Evolutionary conservation across 2,329 filamentous ascomycete genomes (phyloP).

Genomic region (Colletotrichum cuscutae): DNA sequence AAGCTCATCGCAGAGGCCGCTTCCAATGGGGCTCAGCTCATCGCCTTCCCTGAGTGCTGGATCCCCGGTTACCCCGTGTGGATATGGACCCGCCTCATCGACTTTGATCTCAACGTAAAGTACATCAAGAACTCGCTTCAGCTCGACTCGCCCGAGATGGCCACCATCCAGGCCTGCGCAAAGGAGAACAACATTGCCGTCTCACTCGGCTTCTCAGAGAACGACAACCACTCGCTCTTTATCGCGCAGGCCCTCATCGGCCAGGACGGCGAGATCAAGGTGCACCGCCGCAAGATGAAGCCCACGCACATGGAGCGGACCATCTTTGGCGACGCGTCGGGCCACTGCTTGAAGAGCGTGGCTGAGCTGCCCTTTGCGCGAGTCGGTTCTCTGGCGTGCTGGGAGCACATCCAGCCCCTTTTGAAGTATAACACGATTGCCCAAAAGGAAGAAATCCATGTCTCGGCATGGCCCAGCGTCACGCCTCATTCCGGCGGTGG

Average conservation of each 20-base stretch:
- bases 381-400: slow-evolving; percentile 65
- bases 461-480: slow-evolving; percentile 42
- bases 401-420: slow-evolving; percentile 67
- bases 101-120: slow-evolving; percentile 39
- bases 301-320: slow-evolving; percentile 64
- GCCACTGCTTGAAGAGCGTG: slow-evolving; percentile 50
- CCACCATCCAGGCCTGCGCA: slow-evolving; percentile 51
- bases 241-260: slow-evolving; percentile 58
- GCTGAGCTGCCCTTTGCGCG: slow-evolving; percentile 60
- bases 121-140: slow-evolving; percentile 55
- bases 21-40: slow-evolving; percentile 60
- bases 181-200: slow-evolving; percentile 56
- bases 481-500: slow-evolving; percentile 21
- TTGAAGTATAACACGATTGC: slow-evolving; percentile 45
- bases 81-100: slow-evolving; percentile 47
- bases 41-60: slow-evolving; percentile 66
- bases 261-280: slow-evolving; percentile 49
- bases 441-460: slow-evolving; percentile 42
- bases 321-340: slow-evolving; percentile 43
- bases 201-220: slow-evolving; percentile 61
- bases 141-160: slow-evolving; percentile 55
- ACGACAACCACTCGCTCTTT: slow-evolving; percentile 56
- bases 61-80: slow-evolving; percentile 65
- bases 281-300: slow-evolving; percentile 60
- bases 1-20: slow-evolving; percentile 66